Percentiles rank a stretch among this genome's conserved stretches.
Conservation (phyloP, 805 yeast species). For the Candida sphagnicola region DNA sequence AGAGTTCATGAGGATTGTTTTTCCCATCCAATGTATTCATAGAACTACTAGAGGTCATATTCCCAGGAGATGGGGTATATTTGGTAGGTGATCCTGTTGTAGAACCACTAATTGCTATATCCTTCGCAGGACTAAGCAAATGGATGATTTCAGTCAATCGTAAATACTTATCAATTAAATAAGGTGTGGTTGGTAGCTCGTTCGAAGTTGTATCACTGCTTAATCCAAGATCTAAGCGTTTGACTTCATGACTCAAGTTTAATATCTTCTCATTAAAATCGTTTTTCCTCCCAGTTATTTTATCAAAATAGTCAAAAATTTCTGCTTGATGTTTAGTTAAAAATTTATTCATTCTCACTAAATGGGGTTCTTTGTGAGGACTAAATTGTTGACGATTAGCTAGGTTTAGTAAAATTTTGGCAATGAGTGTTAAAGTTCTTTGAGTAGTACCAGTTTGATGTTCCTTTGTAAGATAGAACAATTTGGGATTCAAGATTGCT, state of each 20-base stretch:
- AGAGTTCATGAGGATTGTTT: not conserved
- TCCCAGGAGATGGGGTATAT: not conserved
- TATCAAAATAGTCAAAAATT: conserved; percentile 65
- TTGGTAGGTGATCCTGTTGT: conserved; percentile 1
- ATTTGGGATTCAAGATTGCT: conserved; percentile 83
- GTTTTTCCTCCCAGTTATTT: conserved; percentile 63
- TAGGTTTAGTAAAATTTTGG: conserved; percentile 74
- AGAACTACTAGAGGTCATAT: conserved; percentile 1
- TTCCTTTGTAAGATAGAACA: conserved; percentile 65
- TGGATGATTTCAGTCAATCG: conserved; percentile 56
- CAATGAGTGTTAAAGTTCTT: conserved; percentile 74
- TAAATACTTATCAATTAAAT: conserved; percentile 60
- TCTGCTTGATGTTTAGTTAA: conserved; percentile 54
- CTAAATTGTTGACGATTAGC: conserved; percentile 70
- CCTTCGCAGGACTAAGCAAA: conserved; percentile 23
- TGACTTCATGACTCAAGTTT: conserved; percentile 53
- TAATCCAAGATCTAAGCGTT: conserved; percentile 54
- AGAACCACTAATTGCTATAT: not conserved
- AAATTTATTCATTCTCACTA: conserved; percentile 67
- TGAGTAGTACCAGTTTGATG: conserved; percentile 72
- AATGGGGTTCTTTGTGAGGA: conserved; percentile 82
- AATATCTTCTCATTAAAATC: conserved; percentile 59
- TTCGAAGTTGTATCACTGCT: conserved; percentile 45
- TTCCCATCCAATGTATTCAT: conserved; percentile 1
- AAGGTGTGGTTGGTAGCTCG: conserved; percentile 68